These are phyloP conservation scores for Cynanchum wilfordii DNA, from an alignment of 257 asterid genomes.

Conservation along the genomic window DNA sequence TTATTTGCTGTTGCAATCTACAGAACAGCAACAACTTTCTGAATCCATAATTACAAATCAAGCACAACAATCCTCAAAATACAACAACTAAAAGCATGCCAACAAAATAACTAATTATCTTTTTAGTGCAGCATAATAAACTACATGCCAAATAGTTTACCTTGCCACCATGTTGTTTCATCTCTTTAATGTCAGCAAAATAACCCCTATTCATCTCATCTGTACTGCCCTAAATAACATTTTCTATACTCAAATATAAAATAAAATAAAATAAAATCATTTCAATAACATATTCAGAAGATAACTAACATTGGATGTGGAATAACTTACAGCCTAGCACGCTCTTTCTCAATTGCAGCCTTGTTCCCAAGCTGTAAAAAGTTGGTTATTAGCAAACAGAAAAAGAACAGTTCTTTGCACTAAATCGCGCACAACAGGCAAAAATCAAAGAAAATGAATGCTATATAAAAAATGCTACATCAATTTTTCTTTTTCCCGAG, in stretches of 20 bases:
- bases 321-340: constrained; percentile 80
- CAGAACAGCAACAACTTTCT: constrained; percentile 12
- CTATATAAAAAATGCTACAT: not conserved
- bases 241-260: constrained; percentile 17
- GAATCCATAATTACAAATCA: constrained; percentile 6
- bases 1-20: constrained; percentile 78
- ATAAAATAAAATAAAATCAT: not conserved
- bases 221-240: constrained; percentile 71
- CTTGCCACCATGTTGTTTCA: constrained; percentile 90
- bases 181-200: constrained; percentile 70
- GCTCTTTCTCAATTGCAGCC: constrained; percentile 68
- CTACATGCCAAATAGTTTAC: constrained; percentile 26
- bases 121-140: not conserved
- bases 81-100: not conserved
- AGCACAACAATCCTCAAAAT: constrained; percentile 4
- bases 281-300: not conserved
- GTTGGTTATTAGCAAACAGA: constrained; percentile 15
- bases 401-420: constrained; percentile 7
- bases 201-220: constrained; percentile 88
- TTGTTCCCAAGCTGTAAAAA: constrained; percentile 59
- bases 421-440: not conserved
- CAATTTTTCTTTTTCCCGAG: not conserved
- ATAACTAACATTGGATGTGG: not conserved
- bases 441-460: not conserved
- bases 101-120: not conserved